These are phyloP conservation scores for Citrus inodora DNA, from an alignment of 345 rosid species.

Conservation along the genomic window DNA sequence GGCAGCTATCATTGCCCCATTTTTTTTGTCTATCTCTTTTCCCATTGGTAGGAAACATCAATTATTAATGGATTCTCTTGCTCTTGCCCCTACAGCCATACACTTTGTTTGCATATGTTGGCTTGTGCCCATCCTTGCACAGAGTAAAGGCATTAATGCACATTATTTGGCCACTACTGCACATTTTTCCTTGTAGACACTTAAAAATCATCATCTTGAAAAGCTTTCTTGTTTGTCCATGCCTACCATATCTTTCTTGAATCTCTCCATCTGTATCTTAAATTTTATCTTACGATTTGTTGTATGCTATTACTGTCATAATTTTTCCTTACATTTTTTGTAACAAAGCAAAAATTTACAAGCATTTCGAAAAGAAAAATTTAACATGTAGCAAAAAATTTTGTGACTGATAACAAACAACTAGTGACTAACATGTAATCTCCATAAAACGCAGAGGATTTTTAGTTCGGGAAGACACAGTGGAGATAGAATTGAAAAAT, in stretches of 20 bases:
- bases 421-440: too few species aligned
- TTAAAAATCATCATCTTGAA: background rate
- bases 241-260: background rate
- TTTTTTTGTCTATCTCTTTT: conserved; percentile 16
- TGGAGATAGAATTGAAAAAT: too few species aligned
- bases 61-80: conserved; percentile 15
- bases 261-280: background rate
- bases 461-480: too few species aligned
- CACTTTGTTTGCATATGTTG: conserved; percentile 10
- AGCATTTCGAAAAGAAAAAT: too few species aligned
- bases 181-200: background rate
- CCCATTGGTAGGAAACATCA: conserved; percentile 49
- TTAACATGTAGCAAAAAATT: too few species aligned
- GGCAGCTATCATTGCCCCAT: conserved; percentile 15
- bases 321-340: too few species aligned
- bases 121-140: conserved; percentile 1
- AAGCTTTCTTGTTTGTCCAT: background rate
- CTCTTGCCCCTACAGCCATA: conserved; percentile 13
- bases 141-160: background rate
- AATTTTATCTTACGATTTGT: too few species aligned
- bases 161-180: conserved; percentile 12
- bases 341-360: too few species aligned
- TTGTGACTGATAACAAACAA: too few species aligned
- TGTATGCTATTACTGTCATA: too few species aligned
- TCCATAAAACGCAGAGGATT: too few species aligned